These are phyloP conservation scores for Arthrobotrys pseudoclavata DNA, from an alignment of 2,329 filamentous ascomycete species.

Conservation along the genomic window DNA sequence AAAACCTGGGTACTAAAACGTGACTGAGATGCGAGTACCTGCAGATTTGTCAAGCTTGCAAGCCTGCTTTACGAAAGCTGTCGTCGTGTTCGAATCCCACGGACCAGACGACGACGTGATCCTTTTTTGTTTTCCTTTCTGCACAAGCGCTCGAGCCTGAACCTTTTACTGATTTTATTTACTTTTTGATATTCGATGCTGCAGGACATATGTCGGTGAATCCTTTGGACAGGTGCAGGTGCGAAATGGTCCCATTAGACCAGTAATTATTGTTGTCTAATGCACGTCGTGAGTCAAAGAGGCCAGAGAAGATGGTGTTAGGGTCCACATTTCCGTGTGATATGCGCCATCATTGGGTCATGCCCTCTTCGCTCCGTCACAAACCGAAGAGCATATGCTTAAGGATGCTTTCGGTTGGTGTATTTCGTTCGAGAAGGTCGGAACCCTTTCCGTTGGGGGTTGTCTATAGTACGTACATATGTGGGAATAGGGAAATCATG, in stretches of 20 bases:
- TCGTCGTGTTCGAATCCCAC: constrained; percentile 25
- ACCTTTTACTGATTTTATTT: constrained; percentile 5
- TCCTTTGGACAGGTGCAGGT: constrained; percentile 46
- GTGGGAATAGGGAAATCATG: constrained; percentile 32
- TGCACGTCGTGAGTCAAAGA: constrained; percentile 60
- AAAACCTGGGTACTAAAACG: constrained; percentile 44
- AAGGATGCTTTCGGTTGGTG: constrained; percentile 48
- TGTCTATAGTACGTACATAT: not conserved
- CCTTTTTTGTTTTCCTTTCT: constrained; percentile 17
- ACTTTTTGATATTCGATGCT: constrained; percentile 9
- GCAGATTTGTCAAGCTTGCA: constrained; percentile 33
- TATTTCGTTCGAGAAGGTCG: constrained; percentile 55
- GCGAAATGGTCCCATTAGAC: constrained; percentile 31
- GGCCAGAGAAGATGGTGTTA: constrained; percentile 27
- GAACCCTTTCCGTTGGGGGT: constrained; percentile 20
- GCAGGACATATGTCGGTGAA: constrained; percentile 32
- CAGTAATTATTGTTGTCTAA: constrained; percentile 57
- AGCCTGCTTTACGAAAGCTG: constrained; percentile 14
- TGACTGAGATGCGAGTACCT: constrained; percentile 45
- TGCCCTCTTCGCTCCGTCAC: constrained; percentile 45
- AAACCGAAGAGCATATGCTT: constrained; percentile 43
- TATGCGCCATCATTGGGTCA: constrained; percentile 59
- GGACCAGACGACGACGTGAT: constrained; percentile 19
- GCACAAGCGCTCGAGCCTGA: constrained; percentile 28
- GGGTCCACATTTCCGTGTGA: constrained; percentile 45